Percentiles rank a stretch among this genome's conserved stretches.
Conservation (phyloP, 2,329 filamentous ascomycete genomes). For the Orbilia brochopaga region DNA sequence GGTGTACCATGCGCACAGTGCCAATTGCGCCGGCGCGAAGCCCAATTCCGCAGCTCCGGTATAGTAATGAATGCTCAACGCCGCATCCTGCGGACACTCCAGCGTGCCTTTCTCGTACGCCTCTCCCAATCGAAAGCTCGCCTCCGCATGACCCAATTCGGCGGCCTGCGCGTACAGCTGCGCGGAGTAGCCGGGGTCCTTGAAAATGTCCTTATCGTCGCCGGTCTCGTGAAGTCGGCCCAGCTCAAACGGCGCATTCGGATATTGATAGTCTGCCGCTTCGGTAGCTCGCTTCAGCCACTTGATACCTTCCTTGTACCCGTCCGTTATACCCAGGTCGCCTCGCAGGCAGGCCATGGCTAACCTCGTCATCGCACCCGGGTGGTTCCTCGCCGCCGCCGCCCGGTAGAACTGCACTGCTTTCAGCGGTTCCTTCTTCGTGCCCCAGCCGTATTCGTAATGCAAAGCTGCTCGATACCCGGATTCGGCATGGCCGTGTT, state of each 20-base stretch:
- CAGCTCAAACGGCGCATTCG: slow-evolving; percentile 87
- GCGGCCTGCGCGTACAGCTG: slow-evolving; percentile 94
- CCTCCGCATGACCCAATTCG: slow-evolving; percentile 85
- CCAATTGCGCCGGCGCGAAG: slow-evolving; percentile 93
- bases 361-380: slow-evolving; percentile 89
- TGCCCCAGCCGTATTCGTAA: slow-evolving; percentile 98
- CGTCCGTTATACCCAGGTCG: slow-evolving; percentile 81
- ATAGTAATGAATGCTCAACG: slow-evolving; percentile 95
- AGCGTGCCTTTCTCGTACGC: slow-evolving; percentile 93
- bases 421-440: slow-evolving; percentile 84
- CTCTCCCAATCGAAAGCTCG: slow-evolving; percentile 87
- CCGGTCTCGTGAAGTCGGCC: slow-evolving; percentile 87
- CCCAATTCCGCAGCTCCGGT: slow-evolving; percentile 86
- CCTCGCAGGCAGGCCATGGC: slow-evolving; percentile 88
- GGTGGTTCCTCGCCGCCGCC: slow-evolving; percentile 90
- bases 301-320: slow-evolving; percentile 89
- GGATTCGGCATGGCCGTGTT: slow-evolving; percentile 96
- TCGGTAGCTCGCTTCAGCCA: slow-evolving; percentile 95
- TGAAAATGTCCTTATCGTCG: slow-evolving; percentile 93
- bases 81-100: slow-evolving; percentile 85
- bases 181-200: slow-evolving; percentile 85
- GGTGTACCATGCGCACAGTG: slow-evolving; percentile 97
- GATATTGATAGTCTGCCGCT: slow-evolving; percentile 88
- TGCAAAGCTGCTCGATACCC: slow-evolving; percentile 91
- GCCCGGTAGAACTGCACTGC: slow-evolving; percentile 91